phyloP scores from a whole-genome alignment of 1,139 yeast genomes.

The Yamadazyma sp. region DNA sequence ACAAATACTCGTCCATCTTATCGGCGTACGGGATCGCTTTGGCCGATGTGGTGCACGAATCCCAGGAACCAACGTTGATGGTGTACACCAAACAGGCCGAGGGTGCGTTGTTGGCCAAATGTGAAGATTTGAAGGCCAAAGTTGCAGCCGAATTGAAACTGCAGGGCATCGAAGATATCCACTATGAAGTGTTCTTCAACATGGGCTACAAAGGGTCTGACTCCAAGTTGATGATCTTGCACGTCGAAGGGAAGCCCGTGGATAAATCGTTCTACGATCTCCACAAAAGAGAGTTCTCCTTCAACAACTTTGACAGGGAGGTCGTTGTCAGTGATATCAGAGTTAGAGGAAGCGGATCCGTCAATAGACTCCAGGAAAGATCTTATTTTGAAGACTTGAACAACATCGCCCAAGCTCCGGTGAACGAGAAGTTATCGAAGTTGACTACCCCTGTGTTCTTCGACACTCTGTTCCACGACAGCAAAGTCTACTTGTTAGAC shows the following conservation, averaged over 20 bases:
- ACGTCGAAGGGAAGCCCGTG: constrained; percentile 22
- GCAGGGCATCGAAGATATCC: constrained; percentile 21
- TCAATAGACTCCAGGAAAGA: constrained; percentile 13
- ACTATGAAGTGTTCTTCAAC: constrained; percentile 18
- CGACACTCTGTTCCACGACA: constrained; percentile 43
- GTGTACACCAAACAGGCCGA: constrained; percentile 12
- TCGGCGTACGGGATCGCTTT: constrained; percentile 25
- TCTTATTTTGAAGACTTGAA: constrained; percentile 15
- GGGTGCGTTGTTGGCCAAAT: constrained; percentile 13
- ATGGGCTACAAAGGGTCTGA: constrained; percentile 25
- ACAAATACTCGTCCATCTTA: constrained; percentile 22
- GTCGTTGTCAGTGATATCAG: constrained; percentile 21
- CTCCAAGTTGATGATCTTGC: constrained; percentile 19
- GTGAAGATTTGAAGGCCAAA: constrained; percentile 14
- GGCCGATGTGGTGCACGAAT: constrained; percentile 21
- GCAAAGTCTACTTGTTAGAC: constrained; percentile 16
- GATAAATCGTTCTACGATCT: constrained; percentile 43
- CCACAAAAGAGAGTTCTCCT: constrained; percentile 72
- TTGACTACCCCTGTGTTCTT: constrained; percentile 20
- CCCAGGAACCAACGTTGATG: constrained; percentile 18
- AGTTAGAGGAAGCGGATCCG: constrained; percentile 39
- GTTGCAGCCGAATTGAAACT: constrained; percentile 14
- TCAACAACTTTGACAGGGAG: constrained; percentile 53
- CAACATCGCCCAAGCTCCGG: constrained; percentile 5
- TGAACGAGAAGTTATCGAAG: constrained; percentile 9